Percentiles rank a stretch among this genome's conserved stretches.
Evolutionary conservation across 306 rosid genomes (phyloP).

Genomic region (Prunus salicina): DNA sequence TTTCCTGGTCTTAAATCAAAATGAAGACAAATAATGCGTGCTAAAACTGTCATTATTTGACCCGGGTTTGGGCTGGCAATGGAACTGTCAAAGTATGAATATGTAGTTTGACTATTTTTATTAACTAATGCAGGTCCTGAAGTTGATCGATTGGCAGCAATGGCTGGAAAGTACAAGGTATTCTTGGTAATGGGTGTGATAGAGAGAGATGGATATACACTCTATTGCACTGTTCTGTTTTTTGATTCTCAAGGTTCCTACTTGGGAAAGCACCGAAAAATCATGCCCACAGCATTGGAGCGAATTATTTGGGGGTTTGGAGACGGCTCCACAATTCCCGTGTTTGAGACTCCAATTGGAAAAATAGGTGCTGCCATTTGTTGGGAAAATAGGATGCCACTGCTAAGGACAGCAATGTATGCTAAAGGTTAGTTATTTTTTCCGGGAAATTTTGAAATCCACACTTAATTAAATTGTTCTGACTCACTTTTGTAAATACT

Average conservation of each 20-base stretch:
- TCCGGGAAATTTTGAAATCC: not conserved
- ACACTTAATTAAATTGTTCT: not conserved
- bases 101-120: not conserved
- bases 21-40: not conserved
- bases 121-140: slow-evolving; percentile 65
- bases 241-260: slow-evolving; percentile 85
- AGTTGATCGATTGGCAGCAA: slow-evolving; percentile 84
- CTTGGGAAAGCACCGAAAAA: slow-evolving; percentile 89
- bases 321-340: slow-evolving; percentile 93
- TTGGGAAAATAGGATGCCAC: slow-evolving; percentile 95
- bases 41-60: not conserved
- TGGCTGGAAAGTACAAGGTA: slow-evolving; percentile 87
- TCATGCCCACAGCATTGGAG: slow-evolving; percentile 88
- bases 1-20: not conserved
- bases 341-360: slow-evolving; percentile 82
- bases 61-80: not conserved
- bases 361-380: slow-evolving; percentile 93
- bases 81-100: not conserved
- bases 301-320: slow-evolving; percentile 94
- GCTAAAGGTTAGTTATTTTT: slow-evolving; percentile 66
- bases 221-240: slow-evolving; percentile 77
- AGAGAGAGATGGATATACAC: slow-evolving; percentile 93
- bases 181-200: slow-evolving; percentile 88
- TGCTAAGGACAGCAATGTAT: slow-evolving; percentile 84
- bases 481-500: not conserved